These are phyloP conservation scores for Betula pendula DNA, from an alignment of 306 rosid species.

Conservation along the genomic window DNA sequence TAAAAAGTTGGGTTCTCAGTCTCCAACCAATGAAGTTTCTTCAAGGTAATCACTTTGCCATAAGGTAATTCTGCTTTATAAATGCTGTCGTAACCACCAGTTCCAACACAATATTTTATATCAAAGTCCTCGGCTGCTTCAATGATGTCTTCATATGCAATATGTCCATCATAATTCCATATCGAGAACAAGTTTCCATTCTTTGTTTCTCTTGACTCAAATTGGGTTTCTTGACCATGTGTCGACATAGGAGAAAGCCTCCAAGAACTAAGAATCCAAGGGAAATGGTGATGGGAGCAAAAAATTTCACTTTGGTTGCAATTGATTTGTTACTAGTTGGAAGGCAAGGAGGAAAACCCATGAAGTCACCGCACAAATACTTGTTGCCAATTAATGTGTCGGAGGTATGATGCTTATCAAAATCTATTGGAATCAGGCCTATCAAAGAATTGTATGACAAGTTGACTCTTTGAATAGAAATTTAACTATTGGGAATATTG, in stretches of 20 bases:
- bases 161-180: constrained; percentile 1
- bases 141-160: neutral
- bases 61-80: constrained; percentile 5
- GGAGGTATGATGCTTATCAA: no score
- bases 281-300: neutral
- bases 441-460: no score
- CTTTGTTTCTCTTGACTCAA: neutral
- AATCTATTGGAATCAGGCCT: no score
- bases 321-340: neutral
- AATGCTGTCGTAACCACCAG: constrained; percentile 3
- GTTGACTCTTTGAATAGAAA: no score
- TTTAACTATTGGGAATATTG: no score
- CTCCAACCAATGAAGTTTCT: constrained; percentile 18
- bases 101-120: constrained; percentile 11
- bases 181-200: neutral
- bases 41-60: constrained; percentile 18
- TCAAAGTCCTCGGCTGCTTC: neutral
- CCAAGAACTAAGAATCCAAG: neutral
- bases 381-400: no score
- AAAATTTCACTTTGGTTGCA: neutral
- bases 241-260: neutral
- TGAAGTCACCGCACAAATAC: neutral
- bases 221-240: neutral
- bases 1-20: neutral
- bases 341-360: neutral